Evolutionary conservation across 2,329 filamentous ascomycete genomes (phyloP).

Genomic region (Aspergillus pseudotamarii): DNA sequence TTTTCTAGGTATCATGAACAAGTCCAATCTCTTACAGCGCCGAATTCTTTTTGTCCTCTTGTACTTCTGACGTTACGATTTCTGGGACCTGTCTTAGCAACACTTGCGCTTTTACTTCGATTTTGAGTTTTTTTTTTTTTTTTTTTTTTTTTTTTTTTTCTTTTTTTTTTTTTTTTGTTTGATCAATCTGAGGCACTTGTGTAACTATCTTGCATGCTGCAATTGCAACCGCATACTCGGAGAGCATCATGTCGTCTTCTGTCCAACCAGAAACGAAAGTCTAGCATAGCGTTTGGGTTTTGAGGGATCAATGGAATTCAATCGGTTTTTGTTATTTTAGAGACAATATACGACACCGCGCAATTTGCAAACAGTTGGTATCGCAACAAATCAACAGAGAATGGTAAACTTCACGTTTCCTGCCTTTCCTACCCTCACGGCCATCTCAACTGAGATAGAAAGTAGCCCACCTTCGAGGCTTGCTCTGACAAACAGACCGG

Average conservation of each 20-base stretch:
- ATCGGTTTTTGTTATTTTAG: neutral
- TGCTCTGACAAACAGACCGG: neutral
- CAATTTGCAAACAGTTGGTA: neutral
- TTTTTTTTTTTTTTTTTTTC: neutral
- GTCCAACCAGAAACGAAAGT: conserved; percentile 10
- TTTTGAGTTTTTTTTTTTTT: neutral
- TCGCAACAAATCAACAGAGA: neutral
- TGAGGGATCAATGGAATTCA: conserved; percentile 3
- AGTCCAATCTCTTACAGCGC: neutral
- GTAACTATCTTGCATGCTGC: conserved; percentile 14
- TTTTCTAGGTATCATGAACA: neutral
- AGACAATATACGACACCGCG: neutral
- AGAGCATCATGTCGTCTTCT: conserved; percentile 12
- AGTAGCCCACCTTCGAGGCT: neutral
- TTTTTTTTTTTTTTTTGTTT: neutral
- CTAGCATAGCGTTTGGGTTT: conserved; percentile 19
- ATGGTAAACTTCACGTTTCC: neutral
- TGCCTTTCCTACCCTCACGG: no score
- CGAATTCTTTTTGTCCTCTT: conserved; percentile 3
- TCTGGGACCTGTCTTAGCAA: conserved; percentile 9
- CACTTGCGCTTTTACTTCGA: neutral
- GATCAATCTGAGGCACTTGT: conserved; percentile 4
- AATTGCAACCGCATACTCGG: conserved; percentile 5
- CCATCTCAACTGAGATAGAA: neutral
- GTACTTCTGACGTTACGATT: conserved; percentile 7